These are phyloP conservation scores for Nicotiana benthamiana DNA, from an alignment of 257 asterid species.

Conservation along the genomic window DNA sequence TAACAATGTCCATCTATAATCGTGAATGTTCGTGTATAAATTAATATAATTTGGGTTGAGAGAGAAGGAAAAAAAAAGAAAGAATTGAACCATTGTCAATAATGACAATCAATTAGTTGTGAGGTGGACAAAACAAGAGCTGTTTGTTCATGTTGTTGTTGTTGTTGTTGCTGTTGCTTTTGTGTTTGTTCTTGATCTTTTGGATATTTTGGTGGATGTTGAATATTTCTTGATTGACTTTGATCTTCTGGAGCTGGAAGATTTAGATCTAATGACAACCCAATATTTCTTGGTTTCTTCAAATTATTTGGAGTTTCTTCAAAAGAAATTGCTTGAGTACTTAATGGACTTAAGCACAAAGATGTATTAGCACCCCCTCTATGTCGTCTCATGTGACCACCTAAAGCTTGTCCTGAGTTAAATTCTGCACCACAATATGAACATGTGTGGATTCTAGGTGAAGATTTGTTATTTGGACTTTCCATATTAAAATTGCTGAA, in stretches of 20 bases:
- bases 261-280: slow-evolving; percentile 63
- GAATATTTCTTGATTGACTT: slow-evolving; percentile 8
- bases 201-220: slow-evolving; percentile 15
- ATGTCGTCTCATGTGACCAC: slow-evolving; percentile 45
- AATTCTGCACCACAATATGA: slow-evolving; percentile 41
- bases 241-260: slow-evolving; percentile 57
- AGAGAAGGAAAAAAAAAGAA: background rate
- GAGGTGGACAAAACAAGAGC: slow-evolving; percentile 31
- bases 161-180: slow-evolving; percentile 6
- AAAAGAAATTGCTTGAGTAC: slow-evolving; percentile 9
- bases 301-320: slow-evolving; percentile 23
- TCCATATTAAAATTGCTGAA: slow-evolving; percentile 13
- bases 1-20: background rate
- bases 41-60: background rate
- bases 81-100: slow-evolving; percentile 19
- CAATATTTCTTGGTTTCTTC: slow-evolving; percentile 10
- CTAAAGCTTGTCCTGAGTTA: slow-evolving; percentile 37
- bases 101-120: slow-evolving; percentile 36
- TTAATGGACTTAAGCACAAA: slow-evolving; percentile 24
- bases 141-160: slow-evolving; percentile 9
- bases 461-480: slow-evolving; percentile 4
- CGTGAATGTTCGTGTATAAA: background rate
- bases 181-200: slow-evolving; percentile 18
- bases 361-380: slow-evolving; percentile 16
- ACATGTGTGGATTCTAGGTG: slow-evolving; percentile 25